Percentiles rank a stretch among this genome's conserved stretches.
Evolutionary conservation across 139 green algal genomes (phyloP).

Genomic region (Chlorella sp.): DNA sequence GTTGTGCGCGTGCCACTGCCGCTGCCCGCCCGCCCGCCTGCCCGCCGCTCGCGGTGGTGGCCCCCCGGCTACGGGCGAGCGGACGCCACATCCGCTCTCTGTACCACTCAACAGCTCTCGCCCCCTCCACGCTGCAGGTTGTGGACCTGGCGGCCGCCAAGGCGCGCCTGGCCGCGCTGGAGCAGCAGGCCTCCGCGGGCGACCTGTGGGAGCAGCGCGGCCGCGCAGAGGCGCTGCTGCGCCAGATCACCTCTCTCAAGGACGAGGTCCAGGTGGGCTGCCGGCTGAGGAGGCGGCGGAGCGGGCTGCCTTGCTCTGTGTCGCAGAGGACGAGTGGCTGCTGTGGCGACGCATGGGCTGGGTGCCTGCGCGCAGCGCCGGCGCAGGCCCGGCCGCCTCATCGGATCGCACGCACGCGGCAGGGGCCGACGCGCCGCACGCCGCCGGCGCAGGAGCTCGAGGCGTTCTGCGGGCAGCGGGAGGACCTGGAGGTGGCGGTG

Average conservation of each 20-base stretch:
- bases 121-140: no score
- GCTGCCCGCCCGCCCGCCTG: neutral
- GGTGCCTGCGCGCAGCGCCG: neutral
- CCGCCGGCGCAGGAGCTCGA: slow-evolving; percentile 32
- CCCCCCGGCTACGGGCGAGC: no score
- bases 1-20: neutral
- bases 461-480: slow-evolving; percentile 39
- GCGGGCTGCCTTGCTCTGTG: neutral
- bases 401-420: neutral
- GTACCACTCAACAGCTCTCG: no score
- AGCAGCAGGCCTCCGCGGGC: slow-evolving; percentile 38
- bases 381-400: neutral
- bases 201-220: slow-evolving; percentile 74
- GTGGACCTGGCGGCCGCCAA: slow-evolving; percentile 41
- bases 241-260: slow-evolving; percentile 7
- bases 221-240: slow-evolving; percentile 57
- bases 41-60: neutral
- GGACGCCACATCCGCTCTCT: neutral
- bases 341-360: neutral
- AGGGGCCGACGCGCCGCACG: slow-evolving; percentile 5
- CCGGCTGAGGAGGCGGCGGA: neutral
- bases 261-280: slow-evolving; percentile 4
- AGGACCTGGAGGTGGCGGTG: slow-evolving; percentile 48
- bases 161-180: slow-evolving; percentile 43
- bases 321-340: neutral